Evolutionary conservation across 768 basidiomycete genomes (phyloP).

Genomic region (Podaxis carcinomalis): DNA sequence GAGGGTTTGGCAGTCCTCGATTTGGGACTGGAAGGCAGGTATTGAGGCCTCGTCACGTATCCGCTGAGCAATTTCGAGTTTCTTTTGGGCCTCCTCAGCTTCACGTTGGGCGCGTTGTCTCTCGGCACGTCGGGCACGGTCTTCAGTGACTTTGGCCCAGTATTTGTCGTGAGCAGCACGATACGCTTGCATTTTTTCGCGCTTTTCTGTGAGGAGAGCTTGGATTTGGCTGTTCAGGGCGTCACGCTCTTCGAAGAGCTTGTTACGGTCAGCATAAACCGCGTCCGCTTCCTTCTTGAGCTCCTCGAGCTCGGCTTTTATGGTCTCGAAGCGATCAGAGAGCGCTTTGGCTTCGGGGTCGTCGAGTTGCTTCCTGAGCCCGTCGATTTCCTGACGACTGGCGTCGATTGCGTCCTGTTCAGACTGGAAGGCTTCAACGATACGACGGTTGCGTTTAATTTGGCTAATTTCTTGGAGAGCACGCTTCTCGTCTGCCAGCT

Average conservation of each 20-base stretch:
- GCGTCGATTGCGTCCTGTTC: constrained; percentile 79
- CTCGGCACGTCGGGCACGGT: constrained; percentile 80
- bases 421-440: constrained; percentile 77
- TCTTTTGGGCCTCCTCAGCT: constrained; percentile 75
- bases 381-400: constrained; percentile 71
- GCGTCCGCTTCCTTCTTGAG: constrained; percentile 86
- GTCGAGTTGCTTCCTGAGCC: constrained; percentile 77
- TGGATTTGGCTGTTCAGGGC: constrained; percentile 65
- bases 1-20: constrained; percentile 94
- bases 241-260: constrained; percentile 87
- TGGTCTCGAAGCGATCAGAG: constrained; percentile 74
- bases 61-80: constrained; percentile 71
- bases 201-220: constrained; percentile 69
- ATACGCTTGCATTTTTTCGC: constrained; percentile 65
- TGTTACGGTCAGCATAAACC: constrained; percentile 71
- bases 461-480: constrained; percentile 86
- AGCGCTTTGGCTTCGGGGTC: constrained; percentile 85
- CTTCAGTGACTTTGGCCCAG: constrained; percentile 84
- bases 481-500: constrained; percentile 92
- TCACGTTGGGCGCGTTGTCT: constrained; percentile 68
- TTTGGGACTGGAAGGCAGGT: constrained; percentile 89
- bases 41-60: constrained; percentile 86
- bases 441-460: constrained; percentile 64
- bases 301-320: constrained; percentile 82
- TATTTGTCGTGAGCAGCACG: constrained; percentile 82